Conservation (phyloP, 1,139 yeast species). For the Saccharomycopsis phalli region DNA sequence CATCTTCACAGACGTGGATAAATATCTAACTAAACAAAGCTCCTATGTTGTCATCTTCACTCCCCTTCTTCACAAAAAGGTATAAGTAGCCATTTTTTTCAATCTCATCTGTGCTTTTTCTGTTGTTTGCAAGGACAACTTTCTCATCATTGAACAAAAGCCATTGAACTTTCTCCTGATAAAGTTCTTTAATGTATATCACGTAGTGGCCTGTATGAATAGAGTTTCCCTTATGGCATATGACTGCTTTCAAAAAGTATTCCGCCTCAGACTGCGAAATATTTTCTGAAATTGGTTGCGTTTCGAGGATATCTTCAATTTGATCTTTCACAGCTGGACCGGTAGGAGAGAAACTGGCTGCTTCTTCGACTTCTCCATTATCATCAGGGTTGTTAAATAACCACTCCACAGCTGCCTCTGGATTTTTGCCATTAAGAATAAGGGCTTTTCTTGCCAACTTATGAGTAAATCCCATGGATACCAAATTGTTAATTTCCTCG, state of each 20-base stretch:
- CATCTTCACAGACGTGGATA: constrained; percentile 39
- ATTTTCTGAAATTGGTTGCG: constrained; percentile 15
- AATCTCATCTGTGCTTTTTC: constrained; percentile 51
- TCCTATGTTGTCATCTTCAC: constrained; percentile 7
- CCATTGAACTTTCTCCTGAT: constrained; percentile 48
- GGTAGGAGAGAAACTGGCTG: constrained; percentile 5
- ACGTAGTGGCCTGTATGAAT: constrained; percentile 97
- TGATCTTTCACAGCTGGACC: constrained; percentile 14
- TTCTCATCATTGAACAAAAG: constrained; percentile 89
- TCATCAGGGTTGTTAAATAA: constrained; percentile 71
- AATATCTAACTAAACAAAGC: neutral
- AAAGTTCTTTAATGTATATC: constrained; percentile 49
- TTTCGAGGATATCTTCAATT: constrained; percentile 8
- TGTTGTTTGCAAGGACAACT: constrained; percentile 64
- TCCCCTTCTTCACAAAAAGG: constrained; percentile 30
- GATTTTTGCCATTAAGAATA: constrained; percentile 44
- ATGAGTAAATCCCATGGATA: constrained; percentile 69
- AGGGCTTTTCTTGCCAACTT: constrained; percentile 65
- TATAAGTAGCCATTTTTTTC: constrained; percentile 57
- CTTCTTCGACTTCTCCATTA: constrained; percentile 32
- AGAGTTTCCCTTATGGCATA: constrained; percentile 91
- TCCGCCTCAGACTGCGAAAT: constrained; percentile 23
- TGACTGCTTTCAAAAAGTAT: constrained; percentile 58
- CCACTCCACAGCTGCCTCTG: constrained; percentile 86
- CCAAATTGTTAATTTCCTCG: constrained; percentile 43